Evolutionary conservation across 192 early-diverging fungal genomes (phyloP), one percentile per base, ranked within the genome.

Genomic region (Dissophora globulifera): DNA sequence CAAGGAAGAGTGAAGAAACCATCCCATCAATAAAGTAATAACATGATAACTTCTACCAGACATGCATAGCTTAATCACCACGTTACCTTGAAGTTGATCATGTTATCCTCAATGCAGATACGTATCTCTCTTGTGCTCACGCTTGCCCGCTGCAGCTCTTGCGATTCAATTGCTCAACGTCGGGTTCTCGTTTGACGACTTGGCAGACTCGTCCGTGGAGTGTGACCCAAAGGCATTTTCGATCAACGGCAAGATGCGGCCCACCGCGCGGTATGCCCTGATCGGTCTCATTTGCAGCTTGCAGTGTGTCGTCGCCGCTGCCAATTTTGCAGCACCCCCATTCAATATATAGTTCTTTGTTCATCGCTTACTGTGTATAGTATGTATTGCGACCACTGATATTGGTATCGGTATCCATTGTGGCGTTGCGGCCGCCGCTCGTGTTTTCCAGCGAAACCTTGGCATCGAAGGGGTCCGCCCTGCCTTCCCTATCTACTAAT

Each of bases 21-120:
- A 38, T 6, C 35, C 7, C 13, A 13, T 38, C 13, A 38, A 38
- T 9, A 38, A 38, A 38, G n/a, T n/a, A n/a, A n/a, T n/a, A n/a
- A n/a, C n/a, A n/a, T n/a, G n/a, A n/a, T n/a, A n/a, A n/a, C n/a
- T n/a, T n/a, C n/a, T n/a, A n/a, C n/a, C n/a, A n/a, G n/a, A n/a
- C n/a, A n/a, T n/a, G n/a, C n/a, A n/a, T n/a, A n/a, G n/a, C n/a
- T 26, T 2, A 12, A 60, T n/a, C 45, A n/a, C 20, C 23, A 8
- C 3, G 41, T 38, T 62, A 80, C 79, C 70, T 63, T 83, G 20
- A 85, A 78, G 59, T 89, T 89, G 19, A 89, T 81, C 23, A 83
- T 69, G 52, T 89, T 87, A 40, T 87, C 87, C 41, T 88, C 80
- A 40, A 71, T 59, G 48, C 51, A 67, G 1, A 70, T 1, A 79